Conservation (phyloP, 352 stramenopile species). For the Pythium phragmitis region DNA sequence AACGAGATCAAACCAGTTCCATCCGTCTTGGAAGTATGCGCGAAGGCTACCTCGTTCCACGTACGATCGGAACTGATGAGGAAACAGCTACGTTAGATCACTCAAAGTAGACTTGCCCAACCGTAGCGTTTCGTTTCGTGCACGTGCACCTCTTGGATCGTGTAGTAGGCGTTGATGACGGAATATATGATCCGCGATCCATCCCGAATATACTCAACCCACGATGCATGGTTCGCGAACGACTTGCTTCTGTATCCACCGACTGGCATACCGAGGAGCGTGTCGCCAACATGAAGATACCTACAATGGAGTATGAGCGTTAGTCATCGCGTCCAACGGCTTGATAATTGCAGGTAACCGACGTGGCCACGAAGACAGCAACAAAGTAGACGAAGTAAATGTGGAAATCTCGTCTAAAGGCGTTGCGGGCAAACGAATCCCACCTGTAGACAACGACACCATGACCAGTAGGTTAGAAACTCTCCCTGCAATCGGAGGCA, state of each 20-base stretch:
- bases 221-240: conserved; percentile 38
- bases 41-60: conserved; percentile 50
- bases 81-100: neutral
- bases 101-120: neutral
- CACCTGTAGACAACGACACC: conserved; percentile 37
- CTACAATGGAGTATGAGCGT: conserved; percentile 27
- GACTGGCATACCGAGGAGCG: conserved; percentile 64
- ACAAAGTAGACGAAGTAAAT: conserved; percentile 79
- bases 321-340: neutral
- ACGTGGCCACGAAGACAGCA: conserved; percentile 75
- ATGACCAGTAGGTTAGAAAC: neutral
- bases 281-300: conserved; percentile 73
- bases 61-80: conserved; percentile 40
- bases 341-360: conserved; percentile 2
- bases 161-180: conserved; percentile 70
- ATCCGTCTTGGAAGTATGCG: conserved; percentile 66
- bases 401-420: conserved; percentile 72
- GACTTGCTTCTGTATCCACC: conserved; percentile 66
- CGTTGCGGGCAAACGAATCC: conserved; percentile 70
- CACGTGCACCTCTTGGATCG: conserved; percentile 50
- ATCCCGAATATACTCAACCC: conserved; percentile 62
- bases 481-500: too few species aligned
- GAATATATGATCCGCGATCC: conserved; percentile 51
- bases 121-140: neutral
- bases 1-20: conserved; percentile 78